A percentile compares a stretch with the other conserved stretches of the same genome.
Conservation (phyloP, 2,329 filamentous ascomycete genomes). For the Camillea tinctor region DNA sequence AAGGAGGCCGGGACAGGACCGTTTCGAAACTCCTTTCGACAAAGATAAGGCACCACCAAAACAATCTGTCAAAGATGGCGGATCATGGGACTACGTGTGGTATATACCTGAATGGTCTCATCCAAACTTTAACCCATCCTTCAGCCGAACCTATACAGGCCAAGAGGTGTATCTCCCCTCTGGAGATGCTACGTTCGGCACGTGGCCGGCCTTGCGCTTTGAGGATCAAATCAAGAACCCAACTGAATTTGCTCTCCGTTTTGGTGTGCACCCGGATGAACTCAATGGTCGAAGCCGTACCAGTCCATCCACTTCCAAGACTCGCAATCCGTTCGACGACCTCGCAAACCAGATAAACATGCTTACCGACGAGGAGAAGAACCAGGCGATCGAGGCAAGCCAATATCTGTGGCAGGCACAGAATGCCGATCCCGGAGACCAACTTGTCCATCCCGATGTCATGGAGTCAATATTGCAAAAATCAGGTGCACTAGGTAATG, state of each 20-base stretch:
- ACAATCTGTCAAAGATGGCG: conserved; percentile 4
- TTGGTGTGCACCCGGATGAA: conserved; percentile 26
- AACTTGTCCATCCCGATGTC: conserved; percentile 16
- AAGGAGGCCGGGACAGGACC: not conserved
- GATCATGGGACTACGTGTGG: conserved; percentile 13
- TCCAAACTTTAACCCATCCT: conserved; percentile 17
- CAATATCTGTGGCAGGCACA: not conserved
- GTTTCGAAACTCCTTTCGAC: not conserved
- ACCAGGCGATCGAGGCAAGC: conserved; percentile 1
- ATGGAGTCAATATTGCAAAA: conserved; percentile 13
- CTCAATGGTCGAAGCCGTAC: conserved; percentile 27
- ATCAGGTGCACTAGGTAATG: conserved; percentile 6
- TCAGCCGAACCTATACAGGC: not conserved
- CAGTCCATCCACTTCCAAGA: conserved; percentile 24
- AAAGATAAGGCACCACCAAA: conserved; percentile 2
- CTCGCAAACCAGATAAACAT: conserved; percentile 17
- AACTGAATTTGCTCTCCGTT: conserved; percentile 25
- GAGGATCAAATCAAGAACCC: conserved; percentile 19
- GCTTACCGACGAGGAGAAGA: conserved; percentile 10
- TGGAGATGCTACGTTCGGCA: conserved; percentile 3
- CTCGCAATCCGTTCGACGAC: conserved; percentile 21
- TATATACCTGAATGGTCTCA: conserved; percentile 28
- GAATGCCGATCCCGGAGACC: not conserved
- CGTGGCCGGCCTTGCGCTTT: conserved; percentile 24
- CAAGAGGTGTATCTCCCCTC: not conserved